phyloP scores from a whole-genome alignment of 352 stramenopile species.

The Sclerospora graminicola region DNA sequence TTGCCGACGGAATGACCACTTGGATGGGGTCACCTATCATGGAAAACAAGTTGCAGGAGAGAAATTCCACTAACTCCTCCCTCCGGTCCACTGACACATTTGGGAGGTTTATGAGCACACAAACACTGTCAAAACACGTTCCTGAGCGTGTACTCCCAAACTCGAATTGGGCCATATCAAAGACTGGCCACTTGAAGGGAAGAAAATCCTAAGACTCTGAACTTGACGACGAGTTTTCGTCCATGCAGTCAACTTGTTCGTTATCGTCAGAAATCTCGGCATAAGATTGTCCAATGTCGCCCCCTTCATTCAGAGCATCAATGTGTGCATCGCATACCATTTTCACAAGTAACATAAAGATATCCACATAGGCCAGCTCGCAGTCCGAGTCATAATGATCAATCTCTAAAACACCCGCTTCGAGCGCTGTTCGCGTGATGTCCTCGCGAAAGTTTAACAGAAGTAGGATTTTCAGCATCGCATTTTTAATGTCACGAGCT shows the following conservation, averaged over 20 bases:
- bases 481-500: conserved; percentile 39
- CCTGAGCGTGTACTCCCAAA: conserved; percentile 66
- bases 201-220: conserved; percentile 20
- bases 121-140: conserved; percentile 78
- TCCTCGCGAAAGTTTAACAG: conserved; percentile 39
- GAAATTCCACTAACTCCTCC: conserved; percentile 61
- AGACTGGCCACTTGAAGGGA: conserved; percentile 80
- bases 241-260: neutral
- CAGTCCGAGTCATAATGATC: too few relatives aligned
- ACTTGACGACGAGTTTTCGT: neutral
- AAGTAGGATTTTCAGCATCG: conserved; percentile 40
- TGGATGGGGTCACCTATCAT: conserved; percentile 79
- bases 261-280: neutral
- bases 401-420: conserved; percentile 50
- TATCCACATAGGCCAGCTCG: too few relatives aligned
- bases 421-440: conserved; percentile 32
- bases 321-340: conserved; percentile 67
- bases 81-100: conserved; percentile 65
- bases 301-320: conserved; percentile 21
- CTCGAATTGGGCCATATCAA: conserved; percentile 85
- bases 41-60: conserved; percentile 66
- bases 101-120: conserved; percentile 73
- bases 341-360: conserved; percentile 68
- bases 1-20: conserved; percentile 64
- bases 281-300: neutral